A percentile compares a stretch with the other conserved stretches of the same genome.
Evolutionary conservation across 2,329 filamentous ascomycete species (phyloP).

Genomic region (Pseudocercospora fijiensis): DNA sequence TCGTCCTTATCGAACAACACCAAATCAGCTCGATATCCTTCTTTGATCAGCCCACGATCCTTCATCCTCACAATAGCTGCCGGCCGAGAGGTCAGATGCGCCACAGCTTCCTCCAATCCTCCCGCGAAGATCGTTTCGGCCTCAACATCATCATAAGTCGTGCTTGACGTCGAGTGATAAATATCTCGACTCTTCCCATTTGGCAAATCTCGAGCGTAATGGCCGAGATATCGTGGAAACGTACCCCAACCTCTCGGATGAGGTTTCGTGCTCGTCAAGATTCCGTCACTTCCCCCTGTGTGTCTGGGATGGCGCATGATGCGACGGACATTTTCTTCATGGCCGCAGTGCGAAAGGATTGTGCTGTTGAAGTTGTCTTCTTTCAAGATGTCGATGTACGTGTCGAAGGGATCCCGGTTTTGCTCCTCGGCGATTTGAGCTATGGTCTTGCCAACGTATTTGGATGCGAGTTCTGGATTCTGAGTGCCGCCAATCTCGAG

Average conservation of each 20-base stretch:
- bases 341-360: slow-evolving; percentile 32
- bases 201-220: slow-evolving; percentile 32
- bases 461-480: slow-evolving; percentile 19
- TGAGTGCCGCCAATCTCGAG: slow-evolving; percentile 34
- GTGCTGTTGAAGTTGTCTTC: slow-evolving; percentile 33
- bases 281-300: slow-evolving; percentile 33
- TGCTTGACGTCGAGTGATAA: slow-evolving; percentile 21
- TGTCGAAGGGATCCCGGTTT: slow-evolving; percentile 29
- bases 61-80: slow-evolving; percentile 25
- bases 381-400: slow-evolving; percentile 31
- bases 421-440: slow-evolving; percentile 29
- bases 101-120: slow-evolving; percentile 32
- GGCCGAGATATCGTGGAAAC: slow-evolving; percentile 33
- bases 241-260: slow-evolving; percentile 36
- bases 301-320: slow-evolving; percentile 33
- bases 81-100: slow-evolving; percentile 31
- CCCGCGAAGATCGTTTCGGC: slow-evolving; percentile 31
- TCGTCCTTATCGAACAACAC: slow-evolving; percentile 30
- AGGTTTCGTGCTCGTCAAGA: slow-evolving; percentile 33
- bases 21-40: slow-evolving; percentile 32
- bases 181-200: slow-evolving; percentile 28
- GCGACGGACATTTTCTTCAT: slow-evolving; percentile 32
- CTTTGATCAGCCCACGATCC: slow-evolving; percentile 29
- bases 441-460: slow-evolving; percentile 33
- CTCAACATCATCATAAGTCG: slow-evolving; percentile 25